Conservation (phyloP, 2,329 filamentous ascomycete genomes). For the Fusarium oxysporum region DNA sequence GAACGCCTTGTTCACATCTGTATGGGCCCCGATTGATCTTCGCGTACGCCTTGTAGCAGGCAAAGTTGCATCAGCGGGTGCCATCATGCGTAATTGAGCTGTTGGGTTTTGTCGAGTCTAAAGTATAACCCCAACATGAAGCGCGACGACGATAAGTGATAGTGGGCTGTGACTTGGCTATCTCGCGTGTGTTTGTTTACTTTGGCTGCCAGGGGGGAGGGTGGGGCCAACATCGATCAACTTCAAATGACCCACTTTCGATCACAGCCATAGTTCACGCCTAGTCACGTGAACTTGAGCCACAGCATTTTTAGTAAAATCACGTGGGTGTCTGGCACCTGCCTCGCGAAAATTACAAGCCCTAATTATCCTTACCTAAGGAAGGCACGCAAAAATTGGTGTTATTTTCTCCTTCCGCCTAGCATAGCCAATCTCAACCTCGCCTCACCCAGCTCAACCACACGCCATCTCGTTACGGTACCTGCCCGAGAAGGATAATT, state of each 20-base stretch:
- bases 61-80: conserved; percentile 59
- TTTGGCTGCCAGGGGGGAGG: conserved; percentile 44
- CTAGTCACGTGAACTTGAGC: conserved; percentile 33
- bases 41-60: conserved; percentile 69
- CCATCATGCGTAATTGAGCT: conserved; percentile 47
- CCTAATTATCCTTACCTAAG: conserved; percentile 15
- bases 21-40: conserved; percentile 76
- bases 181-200: conserved; percentile 56
- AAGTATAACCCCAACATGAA: conserved; percentile 31
- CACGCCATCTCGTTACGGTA: conserved; percentile 55
- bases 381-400: conserved; percentile 15
- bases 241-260: neutral
- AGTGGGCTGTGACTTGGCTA: conserved; percentile 33
- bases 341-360: conserved; percentile 45
- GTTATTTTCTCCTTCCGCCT: conserved; percentile 50
- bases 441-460: conserved; percentile 51
- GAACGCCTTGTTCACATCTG: conserved; percentile 61
- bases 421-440: conserved; percentile 47
- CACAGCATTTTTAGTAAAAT: neutral
- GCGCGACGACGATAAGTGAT: conserved; percentile 41
- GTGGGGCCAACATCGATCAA: conserved; percentile 35
- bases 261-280: conserved; percentile 14
- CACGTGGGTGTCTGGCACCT: conserved; percentile 47
- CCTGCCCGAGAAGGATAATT: conserved; percentile 55
- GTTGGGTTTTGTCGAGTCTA: conserved; percentile 25